Evolutionary conservation across 345 rosid species (phyloP).

Genomic region (Lenwebbia sp.): DNA sequence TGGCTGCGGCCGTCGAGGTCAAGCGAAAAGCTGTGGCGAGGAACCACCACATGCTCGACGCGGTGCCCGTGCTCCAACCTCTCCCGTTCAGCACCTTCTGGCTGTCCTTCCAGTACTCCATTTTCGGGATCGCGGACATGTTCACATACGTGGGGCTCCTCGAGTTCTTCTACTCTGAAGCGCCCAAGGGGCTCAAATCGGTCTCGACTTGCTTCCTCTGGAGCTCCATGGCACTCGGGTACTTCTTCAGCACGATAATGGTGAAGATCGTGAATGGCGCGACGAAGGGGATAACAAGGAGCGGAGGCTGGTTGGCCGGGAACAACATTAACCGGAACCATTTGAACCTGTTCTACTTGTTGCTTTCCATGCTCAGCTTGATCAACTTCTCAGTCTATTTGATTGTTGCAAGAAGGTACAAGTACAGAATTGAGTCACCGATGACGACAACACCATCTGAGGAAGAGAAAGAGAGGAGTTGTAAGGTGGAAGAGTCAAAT

Average conservation of each 20-base stretch:
- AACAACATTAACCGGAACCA: constrained; percentile 16
- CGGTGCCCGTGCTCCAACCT: constrained; percentile 23
- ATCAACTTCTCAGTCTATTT: neutral
- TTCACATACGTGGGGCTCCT: constrained; percentile 44
- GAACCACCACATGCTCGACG: constrained; percentile 37
- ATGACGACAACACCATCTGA: neutral
- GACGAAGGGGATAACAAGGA: neutral
- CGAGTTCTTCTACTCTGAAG: constrained; percentile 53
- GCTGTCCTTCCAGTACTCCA: constrained; percentile 46
- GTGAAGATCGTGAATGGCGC: constrained; percentile 29
- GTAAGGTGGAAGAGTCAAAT: neutral
- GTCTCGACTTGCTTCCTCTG: constrained; percentile 44
- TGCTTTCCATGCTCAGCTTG: constrained; percentile 10
- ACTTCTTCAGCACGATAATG: constrained; percentile 31
- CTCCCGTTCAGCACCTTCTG: constrained; percentile 42
- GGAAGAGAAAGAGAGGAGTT: neutral
- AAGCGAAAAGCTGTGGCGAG: constrained; percentile 39
- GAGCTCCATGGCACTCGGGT: constrained; percentile 49
- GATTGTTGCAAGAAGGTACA: neutral
- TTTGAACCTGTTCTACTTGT: constrained; percentile 13
- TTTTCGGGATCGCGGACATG: constrained; percentile 48
- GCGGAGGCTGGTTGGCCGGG: constrained; percentile 25
- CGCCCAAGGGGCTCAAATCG: constrained; percentile 31
- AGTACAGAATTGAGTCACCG: constrained; percentile 1
- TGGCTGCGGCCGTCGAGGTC: constrained; percentile 33